These are phyloP conservation scores for Corrigiola litoralis DNA, from an alignment of 179 eudicot species.

Conservation along the genomic window DNA sequence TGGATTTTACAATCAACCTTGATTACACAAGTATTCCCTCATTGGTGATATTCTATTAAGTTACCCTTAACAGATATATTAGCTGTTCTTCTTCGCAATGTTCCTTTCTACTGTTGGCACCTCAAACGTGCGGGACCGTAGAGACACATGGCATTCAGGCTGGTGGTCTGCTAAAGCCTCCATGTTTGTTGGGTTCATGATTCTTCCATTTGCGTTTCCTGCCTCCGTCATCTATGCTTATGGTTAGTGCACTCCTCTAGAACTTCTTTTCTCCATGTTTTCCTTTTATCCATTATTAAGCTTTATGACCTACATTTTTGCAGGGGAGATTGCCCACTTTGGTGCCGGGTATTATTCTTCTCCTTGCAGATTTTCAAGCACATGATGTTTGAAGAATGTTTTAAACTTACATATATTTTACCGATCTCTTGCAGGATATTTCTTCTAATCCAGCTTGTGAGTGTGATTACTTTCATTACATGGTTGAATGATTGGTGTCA, in stretches of 20 bases:
- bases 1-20: too few relatives aligned
- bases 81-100: slow-evolving; percentile 62
- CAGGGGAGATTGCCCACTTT: slow-evolving; percentile 83
- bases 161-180: slow-evolving; percentile 62
- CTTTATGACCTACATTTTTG: slow-evolving; percentile 7
- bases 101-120: slow-evolving; percentile 57
- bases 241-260: slow-evolving; percentile 38
- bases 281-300: not conserved
- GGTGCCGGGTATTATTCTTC: slow-evolving; percentile 71
- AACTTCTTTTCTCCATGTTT: not conserved
- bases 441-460: slow-evolving; percentile 72
- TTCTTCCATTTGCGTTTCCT: slow-evolving; percentile 54
- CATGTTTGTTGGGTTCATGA: slow-evolving; percentile 40
- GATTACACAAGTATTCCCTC: too few relatives aligned
- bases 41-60: too few relatives aligned
- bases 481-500: slow-evolving; percentile 66
- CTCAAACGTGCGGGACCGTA: slow-evolving; percentile 37
- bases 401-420: slow-evolving; percentile 2
- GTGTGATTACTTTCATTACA: slow-evolving; percentile 74
- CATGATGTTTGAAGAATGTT: not conserved
- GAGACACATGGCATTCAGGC: slow-evolving; percentile 64
- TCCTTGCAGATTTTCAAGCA: not conserved
- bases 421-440: slow-evolving; percentile 51
- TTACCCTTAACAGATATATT: slow-evolving; percentile 34
- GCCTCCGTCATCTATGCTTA: slow-evolving; percentile 41